Base-by-base conservation (phyloP, 495 filamentous ascomycete genomes). In the Diplogelasinospora grovesii region DNA sequence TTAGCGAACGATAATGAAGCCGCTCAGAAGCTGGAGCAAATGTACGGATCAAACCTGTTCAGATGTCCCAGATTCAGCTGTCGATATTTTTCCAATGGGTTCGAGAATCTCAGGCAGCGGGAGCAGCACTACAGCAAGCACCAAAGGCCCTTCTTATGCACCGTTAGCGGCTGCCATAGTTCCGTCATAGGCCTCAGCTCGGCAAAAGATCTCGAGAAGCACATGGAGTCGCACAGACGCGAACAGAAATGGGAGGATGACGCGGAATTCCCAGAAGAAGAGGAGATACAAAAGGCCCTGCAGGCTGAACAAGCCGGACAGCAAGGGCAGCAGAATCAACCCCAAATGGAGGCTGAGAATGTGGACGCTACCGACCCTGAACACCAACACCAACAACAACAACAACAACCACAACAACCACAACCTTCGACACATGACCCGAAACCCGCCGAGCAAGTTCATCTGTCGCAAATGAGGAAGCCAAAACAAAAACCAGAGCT, bases 341-440 rank as follows among this genome's bases (percentile, higher is more conserved):
- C n/a, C n/a, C n/a, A n/a, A n/a, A n/a, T n/a, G n/a, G n/a, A n/a
- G n/a, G n/a, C n/a, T n/a, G n/a, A n/a, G n/a, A n/a, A n/a, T n/a
- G n/a, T n/a, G n/a, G n/a, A n/a, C n/a, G n/a, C n/a, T n/a, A n/a
- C n/a, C n/a, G n/a, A n/a, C n/a, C n/a, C n/a, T n/a, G n/a, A n/a
- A n/a, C n/a, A n/a, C n/a, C n/a, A n/a, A n/a, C n/a, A n/a, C n/a
- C n/a, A n/a, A n/a, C n/a, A n/a, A n/a, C n/a, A n/a, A n/a, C n/a
- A n/a, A n/a, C n/a, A n/a, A n/a, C n/a, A n/a, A n/a, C n/a, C n/a
- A n/a, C n/a, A n/a, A n/a, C 32, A 64, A 61, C n/a, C 66, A 68
- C 53, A 73, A 71, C 44, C 60, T 73, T 3, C 56, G 61, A 22
- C 63, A 57, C 3, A 68, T 71, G 46, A 41, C 70, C 8, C 59